These are phyloP conservation scores for Luvunga scandens DNA, from an alignment of 345 rosid genomes.

Conservation along the genomic window DNA sequence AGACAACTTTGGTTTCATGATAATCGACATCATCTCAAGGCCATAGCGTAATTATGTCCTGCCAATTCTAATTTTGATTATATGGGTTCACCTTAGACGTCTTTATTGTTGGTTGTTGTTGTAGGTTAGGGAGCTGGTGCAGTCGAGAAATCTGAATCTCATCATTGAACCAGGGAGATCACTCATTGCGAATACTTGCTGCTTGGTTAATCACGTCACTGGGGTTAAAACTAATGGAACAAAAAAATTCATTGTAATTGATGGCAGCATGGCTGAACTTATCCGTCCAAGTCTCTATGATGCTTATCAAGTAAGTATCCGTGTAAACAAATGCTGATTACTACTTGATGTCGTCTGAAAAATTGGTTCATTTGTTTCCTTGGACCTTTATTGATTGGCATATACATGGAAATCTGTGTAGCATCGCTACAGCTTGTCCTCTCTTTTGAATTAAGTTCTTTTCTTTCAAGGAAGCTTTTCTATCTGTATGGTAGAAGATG, in stretches of 20 bases:
- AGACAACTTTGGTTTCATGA: not conserved
- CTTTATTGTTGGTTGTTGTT: conserved; percentile 7
- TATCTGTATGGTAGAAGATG: not conserved
- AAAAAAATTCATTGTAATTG: conserved; percentile 84
- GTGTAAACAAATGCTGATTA: conserved; percentile 11
- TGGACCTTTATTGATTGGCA: not conserved
- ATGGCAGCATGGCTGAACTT: conserved; percentile 99
- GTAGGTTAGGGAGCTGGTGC: conserved; percentile 86
- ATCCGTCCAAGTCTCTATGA: conserved; percentile 98
- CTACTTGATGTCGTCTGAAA: not conserved
- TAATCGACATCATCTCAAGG: not conserved
- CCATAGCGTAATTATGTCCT: not conserved
- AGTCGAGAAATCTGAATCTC: conserved; percentile 70
- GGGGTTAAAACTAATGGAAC: conserved; percentile 98
- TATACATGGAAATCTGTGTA: not conserved
- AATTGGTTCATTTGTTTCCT: not conserved
- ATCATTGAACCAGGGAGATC: conserved; percentile 98
- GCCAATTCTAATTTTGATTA: not conserved
- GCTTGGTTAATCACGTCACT: conserved; percentile 84
- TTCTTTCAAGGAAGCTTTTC: not conserved
- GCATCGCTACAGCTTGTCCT: not conserved
- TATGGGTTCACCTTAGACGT: not conserved
- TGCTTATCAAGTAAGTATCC: conserved; percentile 80
- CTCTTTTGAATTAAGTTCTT: not conserved
- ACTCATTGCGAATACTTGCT: conserved; percentile 91